These are phyloP conservation scores for Leptomonas pyrrhocoris DNA, from an alignment of 208 protist genomes.

Conservation along the genomic window DNA sequence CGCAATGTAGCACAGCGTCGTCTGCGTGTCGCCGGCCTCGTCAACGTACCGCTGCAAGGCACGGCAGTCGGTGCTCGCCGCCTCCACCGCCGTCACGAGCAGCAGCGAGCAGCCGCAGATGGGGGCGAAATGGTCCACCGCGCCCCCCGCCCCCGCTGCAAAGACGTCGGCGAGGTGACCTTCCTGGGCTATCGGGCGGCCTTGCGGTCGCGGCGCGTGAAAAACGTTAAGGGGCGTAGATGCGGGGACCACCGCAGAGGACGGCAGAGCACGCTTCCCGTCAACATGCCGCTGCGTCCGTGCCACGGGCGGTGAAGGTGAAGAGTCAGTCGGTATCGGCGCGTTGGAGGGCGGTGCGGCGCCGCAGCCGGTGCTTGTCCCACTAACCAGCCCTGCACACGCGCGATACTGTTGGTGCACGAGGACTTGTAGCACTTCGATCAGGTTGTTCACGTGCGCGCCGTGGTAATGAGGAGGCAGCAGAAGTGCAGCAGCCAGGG, in stretches of 20 bases:
- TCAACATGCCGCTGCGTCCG: constrained; percentile 3
- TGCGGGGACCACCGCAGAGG: neutral
- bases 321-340: neutral
- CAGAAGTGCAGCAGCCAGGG: constrained; percentile 52
- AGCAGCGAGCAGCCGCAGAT: constrained; percentile 52
- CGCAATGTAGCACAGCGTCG: constrained; percentile 56
- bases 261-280: constrained; percentile 1
- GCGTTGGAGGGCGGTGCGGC: neutral
- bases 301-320: neutral
- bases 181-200: neutral
- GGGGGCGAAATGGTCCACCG: constrained; percentile 8
- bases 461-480: constrained; percentile 46
- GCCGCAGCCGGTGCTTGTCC: too few relatives aligned
- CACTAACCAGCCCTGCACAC: constrained; percentile 6
- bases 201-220: neutral
- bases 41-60: constrained; percentile 86
- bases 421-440: constrained; percentile 47
- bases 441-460: constrained; percentile 38
- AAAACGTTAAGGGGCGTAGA: neutral
- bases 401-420: constrained; percentile 49
- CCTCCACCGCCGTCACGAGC: constrained; percentile 66
- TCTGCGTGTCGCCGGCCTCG: constrained; percentile 77
- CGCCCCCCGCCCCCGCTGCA: neutral
- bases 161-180: neutral
- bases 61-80: constrained; percentile 28